Conservation (phyloP, 331 rosid genomes). For the Rhamnella rubrinervis region DNA sequence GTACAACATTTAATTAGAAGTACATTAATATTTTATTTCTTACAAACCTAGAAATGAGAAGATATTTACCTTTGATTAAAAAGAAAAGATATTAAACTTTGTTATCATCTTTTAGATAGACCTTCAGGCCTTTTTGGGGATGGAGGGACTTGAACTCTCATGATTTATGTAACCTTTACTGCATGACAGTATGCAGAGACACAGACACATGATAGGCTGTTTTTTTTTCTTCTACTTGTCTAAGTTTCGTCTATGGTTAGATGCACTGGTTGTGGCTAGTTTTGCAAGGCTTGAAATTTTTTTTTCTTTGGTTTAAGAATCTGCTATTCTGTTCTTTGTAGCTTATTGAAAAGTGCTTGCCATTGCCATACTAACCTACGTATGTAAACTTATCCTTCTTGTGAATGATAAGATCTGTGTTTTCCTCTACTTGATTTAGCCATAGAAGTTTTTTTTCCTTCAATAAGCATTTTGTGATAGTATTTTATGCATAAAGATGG, state of each 20-base stretch:
- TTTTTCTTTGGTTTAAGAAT: too few species aligned
- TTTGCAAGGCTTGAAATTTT: not conserved
- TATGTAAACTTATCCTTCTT: not conserved
- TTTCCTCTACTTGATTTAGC: not conserved
- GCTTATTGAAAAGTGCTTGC: conserved; percentile 3
- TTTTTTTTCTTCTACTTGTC: not conserved
- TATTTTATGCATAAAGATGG: not conserved
- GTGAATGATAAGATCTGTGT: not conserved
- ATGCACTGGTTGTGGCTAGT: not conserved
- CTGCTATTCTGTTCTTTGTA: not conserved
- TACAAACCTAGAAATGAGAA: conserved; percentile 7
- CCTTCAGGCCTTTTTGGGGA: too few species aligned
- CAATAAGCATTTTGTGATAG: not conserved
- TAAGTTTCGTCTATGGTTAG: not conserved
- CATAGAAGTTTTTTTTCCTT: not conserved
- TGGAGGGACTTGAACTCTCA: too few species aligned
- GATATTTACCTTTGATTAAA: not conserved
- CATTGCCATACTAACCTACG: not conserved
- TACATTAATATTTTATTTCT: not conserved
- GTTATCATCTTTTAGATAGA: too few species aligned
- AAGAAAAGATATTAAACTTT: too few species aligned
- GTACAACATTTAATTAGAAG: conserved; percentile 14
- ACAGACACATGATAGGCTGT: too few species aligned
- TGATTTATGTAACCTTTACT: not conserved
- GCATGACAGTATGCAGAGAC: not conserved